Conservation (phyloP, 2,329 filamentous ascomycete genomes). For the Talaromyces sp. region DNA sequence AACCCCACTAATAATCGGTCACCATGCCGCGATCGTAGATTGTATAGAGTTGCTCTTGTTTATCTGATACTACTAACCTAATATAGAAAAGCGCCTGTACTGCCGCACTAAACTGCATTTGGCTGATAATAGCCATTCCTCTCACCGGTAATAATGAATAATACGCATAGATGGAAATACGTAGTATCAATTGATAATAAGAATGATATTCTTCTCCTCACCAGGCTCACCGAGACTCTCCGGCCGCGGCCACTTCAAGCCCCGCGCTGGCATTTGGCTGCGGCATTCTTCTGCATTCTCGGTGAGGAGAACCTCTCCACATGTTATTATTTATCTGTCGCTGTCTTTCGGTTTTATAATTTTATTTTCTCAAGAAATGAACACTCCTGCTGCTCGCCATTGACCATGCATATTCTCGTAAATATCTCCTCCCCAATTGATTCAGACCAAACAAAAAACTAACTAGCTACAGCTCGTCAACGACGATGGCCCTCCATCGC, state of each 20-base stretch:
- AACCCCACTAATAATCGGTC: too few species aligned
- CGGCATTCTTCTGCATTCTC: neutral
- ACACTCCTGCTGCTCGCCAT: neutral
- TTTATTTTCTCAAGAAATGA: neutral
- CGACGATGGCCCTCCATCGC: constrained; percentile 70
- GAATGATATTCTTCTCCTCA: neutral
- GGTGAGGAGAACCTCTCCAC: neutral
- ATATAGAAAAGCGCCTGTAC: too few species aligned
- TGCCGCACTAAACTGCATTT: too few species aligned
- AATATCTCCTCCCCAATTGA: neutral
- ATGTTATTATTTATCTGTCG: neutral
- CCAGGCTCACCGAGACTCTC: neutral
- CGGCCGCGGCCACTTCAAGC: neutral
- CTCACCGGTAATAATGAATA: neutral
- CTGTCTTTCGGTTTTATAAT: neutral
- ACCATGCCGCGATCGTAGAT: too few species aligned
- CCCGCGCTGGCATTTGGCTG: neutral
- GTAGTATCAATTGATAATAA: neutral
- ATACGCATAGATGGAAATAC: too few species aligned
- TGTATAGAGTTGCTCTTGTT: too few species aligned
- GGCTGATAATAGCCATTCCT: neutral
- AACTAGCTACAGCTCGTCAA: constrained; percentile 43
- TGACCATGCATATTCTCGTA: constrained; percentile 11
- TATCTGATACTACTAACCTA: too few species aligned
- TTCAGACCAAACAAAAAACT: neutral